A percentile compares a stretch with the other conserved stretches of the same genome.
Evolutionary conservation across 192 early-diverging fungal species (phyloP).

Genomic region (Ambispora gerdemannii): DNA sequence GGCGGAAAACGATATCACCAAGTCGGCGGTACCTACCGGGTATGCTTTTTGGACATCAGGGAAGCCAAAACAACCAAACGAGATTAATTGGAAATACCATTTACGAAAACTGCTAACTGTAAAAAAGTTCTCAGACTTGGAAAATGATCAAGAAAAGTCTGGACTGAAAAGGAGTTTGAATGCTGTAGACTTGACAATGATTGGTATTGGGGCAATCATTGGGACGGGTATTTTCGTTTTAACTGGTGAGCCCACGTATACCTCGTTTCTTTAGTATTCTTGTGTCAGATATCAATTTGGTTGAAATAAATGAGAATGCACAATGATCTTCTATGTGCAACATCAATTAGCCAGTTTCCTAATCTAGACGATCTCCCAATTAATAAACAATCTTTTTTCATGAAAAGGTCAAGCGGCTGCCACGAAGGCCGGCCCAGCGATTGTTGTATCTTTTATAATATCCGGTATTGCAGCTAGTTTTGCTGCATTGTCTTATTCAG

Average conservation of each 20-base stretch:
- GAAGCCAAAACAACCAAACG: neutral
- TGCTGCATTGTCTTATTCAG: constrained; percentile 81
- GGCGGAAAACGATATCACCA: no score
- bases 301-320: no score
- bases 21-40: no score
- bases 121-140: constrained; percentile 33
- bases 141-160: constrained; percentile 41
- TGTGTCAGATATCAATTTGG: no score
- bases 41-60: constrained; percentile 29
- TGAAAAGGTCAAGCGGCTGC: constrained; percentile 71
- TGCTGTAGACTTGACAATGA: constrained; percentile 56
- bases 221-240: constrained; percentile 83
- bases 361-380: no score
- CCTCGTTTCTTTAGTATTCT: no score
- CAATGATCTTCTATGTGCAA: neutral
- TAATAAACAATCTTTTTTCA: no score
- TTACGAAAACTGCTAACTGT: constrained; percentile 25
- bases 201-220: constrained; percentile 76
- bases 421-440: constrained; percentile 75
- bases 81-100: constrained; percentile 12
- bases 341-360: neutral
- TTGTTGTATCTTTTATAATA: constrained; percentile 79
- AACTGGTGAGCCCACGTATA: constrained; percentile 48
- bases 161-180: constrained; percentile 54
- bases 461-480: constrained; percentile 70